phyloP scores from a whole-genome alignment of 495 filamentous ascomycete species.

The Cryomyces minteri region DNA sequence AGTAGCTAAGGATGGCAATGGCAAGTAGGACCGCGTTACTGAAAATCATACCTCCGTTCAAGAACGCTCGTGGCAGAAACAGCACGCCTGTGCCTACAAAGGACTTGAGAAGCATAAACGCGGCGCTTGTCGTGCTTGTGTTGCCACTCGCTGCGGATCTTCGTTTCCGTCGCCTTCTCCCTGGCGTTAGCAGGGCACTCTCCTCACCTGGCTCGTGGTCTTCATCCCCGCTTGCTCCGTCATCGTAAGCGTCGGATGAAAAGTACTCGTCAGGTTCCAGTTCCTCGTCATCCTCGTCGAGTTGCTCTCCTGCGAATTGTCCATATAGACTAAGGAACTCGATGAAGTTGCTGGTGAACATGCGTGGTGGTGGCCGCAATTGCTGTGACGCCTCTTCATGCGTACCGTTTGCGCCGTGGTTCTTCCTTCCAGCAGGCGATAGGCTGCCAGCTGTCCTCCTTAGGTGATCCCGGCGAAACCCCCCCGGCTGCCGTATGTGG shows the following conservation, averaged over 20 bases:
- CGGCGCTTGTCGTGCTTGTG: conserved; percentile 53
- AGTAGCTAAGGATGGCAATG: conserved; percentile 75
- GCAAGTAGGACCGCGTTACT: conserved; percentile 74
- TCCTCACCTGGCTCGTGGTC: conserved; percentile 58
- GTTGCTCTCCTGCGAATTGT: conserved; percentile 89
- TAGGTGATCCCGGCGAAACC: conserved; percentile 79
- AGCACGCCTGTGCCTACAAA: conserved; percentile 97
- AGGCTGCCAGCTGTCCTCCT: conserved; percentile 47
- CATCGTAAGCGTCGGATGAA: conserved; percentile 43
- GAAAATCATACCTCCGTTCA: conserved; percentile 96
- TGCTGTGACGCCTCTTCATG: conserved; percentile 14
- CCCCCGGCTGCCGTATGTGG: conserved; percentile 78
- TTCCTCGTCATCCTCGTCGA: conserved; percentile 89
- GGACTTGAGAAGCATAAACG: conserved; percentile 75
- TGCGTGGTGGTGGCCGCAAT: conserved; percentile 29
- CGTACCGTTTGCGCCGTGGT: conserved; percentile 25
- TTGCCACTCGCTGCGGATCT: conserved; percentile 54
- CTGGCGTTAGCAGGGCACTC: conserved; percentile 59
- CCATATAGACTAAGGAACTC: conserved; percentile 91
- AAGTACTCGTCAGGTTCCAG: conserved; percentile 74
- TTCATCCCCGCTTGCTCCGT: conserved; percentile 26
- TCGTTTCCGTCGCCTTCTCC: conserved; percentile 47
- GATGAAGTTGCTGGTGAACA: conserved; percentile 80
- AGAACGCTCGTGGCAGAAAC: conserved; percentile 79
- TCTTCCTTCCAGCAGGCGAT: conserved; percentile 19